Evolutionary conservation across 345 rosid species (phyloP), one percentile per base, ranked within the genome.

Genomic region (Populus simonii): DNA sequence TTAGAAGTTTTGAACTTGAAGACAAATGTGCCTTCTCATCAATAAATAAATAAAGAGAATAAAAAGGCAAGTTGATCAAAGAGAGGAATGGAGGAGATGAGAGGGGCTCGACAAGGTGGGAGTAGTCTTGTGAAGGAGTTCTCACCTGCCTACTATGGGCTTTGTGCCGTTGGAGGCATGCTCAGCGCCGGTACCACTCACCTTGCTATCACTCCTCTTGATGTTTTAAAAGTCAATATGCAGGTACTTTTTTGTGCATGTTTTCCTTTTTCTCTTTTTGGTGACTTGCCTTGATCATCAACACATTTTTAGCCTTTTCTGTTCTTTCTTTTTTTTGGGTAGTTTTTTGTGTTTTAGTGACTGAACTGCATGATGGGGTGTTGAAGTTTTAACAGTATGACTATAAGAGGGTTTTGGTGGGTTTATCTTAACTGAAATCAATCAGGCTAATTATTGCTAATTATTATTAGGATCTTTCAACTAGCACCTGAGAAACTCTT

Each of bases 171-270:
- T 41, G 92, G 89, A 43, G 93, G 93, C 23, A 90, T 86, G 87
- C 86, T 90, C 47, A 86, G 93, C 74, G 90, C 92, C 27, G 93
- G 93, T 8, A 77, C 89, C 53, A 85, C 92, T 55, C 93, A 90
- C 80, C 85, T 87, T 62, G 88, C 77, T 20, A 74, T 88, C 77
- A 90, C 93, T 18, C 93, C 92, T 75, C 86, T 89, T 29, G 92
- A 90, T 74, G 93, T 89, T 65, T 79, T 90, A 80, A 90, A 90
- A 81, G 93, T 89, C 27, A 86, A 90, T 78, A 90, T 90, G 92
- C 90, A 87, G 92, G 93, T 51, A 18, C 7, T 18, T 51, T 17
- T 7, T 7, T 18, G 9, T 17, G 57, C 17, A 1, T 18, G 6
- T 51, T 6, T 18, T 18, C 7, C 53, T 16, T 22, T 20, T 0